Evolutionary conservation across 805 yeast genomes (phyloP).

Genomic region (Isabelozyma rhagii): DNA sequence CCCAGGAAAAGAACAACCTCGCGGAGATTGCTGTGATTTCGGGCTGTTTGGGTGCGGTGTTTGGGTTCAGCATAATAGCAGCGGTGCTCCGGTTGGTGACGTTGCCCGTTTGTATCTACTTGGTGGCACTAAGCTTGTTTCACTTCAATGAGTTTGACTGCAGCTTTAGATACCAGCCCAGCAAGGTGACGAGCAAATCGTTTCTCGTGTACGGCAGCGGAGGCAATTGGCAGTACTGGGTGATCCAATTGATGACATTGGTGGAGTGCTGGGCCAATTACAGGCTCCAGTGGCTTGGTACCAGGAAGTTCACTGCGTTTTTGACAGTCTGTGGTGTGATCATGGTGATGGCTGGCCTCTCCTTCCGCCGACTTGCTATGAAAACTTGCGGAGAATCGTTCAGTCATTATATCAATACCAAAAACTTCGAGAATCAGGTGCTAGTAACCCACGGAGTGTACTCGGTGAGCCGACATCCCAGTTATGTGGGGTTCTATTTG

Average conservation of each 20-base stretch:
- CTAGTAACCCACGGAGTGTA: conserved; percentile 35
- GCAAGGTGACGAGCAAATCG: conserved; percentile 20
- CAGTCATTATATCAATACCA: conserved; percentile 27
- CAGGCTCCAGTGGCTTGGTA: neutral
- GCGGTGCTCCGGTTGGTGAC: neutral
- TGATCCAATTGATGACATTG: conserved; percentile 21
- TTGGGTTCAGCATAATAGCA: conserved; percentile 5
- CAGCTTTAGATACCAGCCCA: conserved; percentile 22
- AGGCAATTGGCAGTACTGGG: conserved; percentile 29
- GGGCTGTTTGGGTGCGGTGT: conserved; percentile 14
- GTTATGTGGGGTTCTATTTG: conserved; percentile 36
- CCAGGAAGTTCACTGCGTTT: conserved; percentile 1
- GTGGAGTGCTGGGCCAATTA: conserved; percentile 16
- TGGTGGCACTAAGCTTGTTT: neutral
- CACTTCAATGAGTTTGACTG: conserved; percentile 26
- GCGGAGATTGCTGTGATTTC: conserved; percentile 16
- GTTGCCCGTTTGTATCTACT: neutral
- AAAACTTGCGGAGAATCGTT: conserved; percentile 32
- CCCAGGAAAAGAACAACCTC: conserved; percentile 2
- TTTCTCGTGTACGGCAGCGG: conserved; percentile 33
- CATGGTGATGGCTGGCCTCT: conserved; percentile 20
- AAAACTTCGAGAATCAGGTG: conserved; percentile 5
- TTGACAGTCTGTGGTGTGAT: conserved; percentile 11
- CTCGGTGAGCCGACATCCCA: conserved; percentile 30
- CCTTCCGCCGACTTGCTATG: conserved; percentile 26